A percentile compares a stretch with the other conserved stretches of the same genome.
Conservation (phyloP, 345 rosid species). For the Luvunga scandens region DNA sequence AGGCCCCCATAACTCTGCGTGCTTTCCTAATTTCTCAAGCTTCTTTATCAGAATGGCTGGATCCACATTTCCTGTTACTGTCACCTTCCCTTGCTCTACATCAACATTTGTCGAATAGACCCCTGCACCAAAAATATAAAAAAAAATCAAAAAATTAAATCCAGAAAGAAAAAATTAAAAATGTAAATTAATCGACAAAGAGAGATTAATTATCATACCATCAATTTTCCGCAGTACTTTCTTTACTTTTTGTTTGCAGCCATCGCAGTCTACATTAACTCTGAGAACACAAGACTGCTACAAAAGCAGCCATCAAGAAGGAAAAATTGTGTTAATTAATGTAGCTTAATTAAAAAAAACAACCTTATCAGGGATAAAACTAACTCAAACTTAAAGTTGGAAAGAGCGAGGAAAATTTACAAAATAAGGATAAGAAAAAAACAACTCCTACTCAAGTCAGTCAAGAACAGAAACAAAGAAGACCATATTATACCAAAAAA, state of each 20-base stretch:
- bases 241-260: conserved; percentile 82
- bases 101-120: conserved; percentile 61
- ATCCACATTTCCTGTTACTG: conserved; percentile 81
- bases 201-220: conserved; percentile 42
- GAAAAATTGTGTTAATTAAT: conserved; percentile 1
- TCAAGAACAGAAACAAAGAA: neutral
- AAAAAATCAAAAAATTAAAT: neutral
- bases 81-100: conserved; percentile 84
- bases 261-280: conserved; percentile 94
- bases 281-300: conserved; percentile 81
- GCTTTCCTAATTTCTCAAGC: conserved; percentile 84
- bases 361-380: neutral
- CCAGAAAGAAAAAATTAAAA: neutral
- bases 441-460: neutral
- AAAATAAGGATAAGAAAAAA: neutral
- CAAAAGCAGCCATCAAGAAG: conserved; percentile 11
- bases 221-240: conserved; percentile 73
- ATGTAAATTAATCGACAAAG: neutral
- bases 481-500: neutral
- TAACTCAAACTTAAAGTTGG: neutral
- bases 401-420: neutral
- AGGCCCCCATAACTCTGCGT: conserved; percentile 74
- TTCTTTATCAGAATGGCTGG: conserved; percentile 66
- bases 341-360: neutral
- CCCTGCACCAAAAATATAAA: conserved; percentile 39